Percentiles rank a stretch among this genome's conserved stretches.
These are phyloP conservation scores for Psophocarpus tetragonolobus DNA, from an alignment of 306 rosid species.

Conservation along the genomic window DNA sequence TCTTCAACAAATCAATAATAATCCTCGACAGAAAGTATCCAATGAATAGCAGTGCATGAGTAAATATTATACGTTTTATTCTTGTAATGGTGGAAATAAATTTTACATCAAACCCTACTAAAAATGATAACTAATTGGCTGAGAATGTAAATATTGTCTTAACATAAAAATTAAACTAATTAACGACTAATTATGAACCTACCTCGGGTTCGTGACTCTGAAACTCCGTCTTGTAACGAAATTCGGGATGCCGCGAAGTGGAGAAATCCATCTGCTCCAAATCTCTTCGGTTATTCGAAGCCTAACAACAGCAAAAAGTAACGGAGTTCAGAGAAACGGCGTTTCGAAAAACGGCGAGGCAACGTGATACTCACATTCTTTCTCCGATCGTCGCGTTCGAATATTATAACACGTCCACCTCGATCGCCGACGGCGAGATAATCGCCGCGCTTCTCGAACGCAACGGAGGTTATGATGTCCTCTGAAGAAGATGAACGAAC, in stretches of 20 bases:
- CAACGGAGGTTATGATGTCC: constrained; percentile 56
- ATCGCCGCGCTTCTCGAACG: constrained; percentile 69
- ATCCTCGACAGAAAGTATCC: no score
- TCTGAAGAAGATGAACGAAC: constrained; percentile 31
- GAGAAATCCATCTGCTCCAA: constrained; percentile 60
- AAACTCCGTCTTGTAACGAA: constrained; percentile 61
- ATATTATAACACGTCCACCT: constrained; percentile 71
- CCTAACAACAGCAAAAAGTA: constrained; percentile 45
- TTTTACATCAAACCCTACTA: no score
- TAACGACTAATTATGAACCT: constrained; percentile 3
- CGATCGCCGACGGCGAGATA: constrained; percentile 75
- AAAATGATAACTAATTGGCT: no score
- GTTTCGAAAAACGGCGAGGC: not conserved
- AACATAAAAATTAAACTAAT: no score
- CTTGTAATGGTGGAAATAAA: no score
- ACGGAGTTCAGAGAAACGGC: constrained; percentile 26
- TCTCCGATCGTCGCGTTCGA: constrained; percentile 51
- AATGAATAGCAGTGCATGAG: not conserved
- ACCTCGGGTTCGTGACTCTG: constrained; percentile 79
- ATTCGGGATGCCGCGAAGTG: constrained; percentile 41
- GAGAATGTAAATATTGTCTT: no score
- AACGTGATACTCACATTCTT: constrained; percentile 51
- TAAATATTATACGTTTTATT: no score
- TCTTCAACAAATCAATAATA: no score
- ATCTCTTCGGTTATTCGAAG: constrained; percentile 35